These are phyloP conservation scores for Mycena indigotica DNA, from an alignment of 768 basidiomycete genomes.

Conservation along the genomic window DNA sequence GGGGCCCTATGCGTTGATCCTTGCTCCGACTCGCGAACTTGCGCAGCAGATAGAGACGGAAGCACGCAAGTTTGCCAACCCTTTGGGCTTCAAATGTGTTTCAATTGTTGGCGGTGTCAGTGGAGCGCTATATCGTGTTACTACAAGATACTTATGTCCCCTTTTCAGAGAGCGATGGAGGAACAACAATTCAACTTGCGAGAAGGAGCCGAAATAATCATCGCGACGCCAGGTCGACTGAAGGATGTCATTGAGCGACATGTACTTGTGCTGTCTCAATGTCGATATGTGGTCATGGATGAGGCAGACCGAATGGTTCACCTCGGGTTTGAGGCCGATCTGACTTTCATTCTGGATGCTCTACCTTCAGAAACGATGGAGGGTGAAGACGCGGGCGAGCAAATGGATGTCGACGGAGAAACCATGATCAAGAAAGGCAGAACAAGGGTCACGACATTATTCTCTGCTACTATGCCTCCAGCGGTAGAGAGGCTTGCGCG, in stretches of 20 bases:
- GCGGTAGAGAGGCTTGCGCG: slow-evolving; percentile 93
- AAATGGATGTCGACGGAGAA: slow-evolving; percentile 78
- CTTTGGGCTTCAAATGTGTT: slow-evolving; percentile 90
- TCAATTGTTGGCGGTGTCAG: slow-evolving; percentile 97
- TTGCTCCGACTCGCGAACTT: slow-evolving; percentile 97
- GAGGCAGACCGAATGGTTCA: slow-evolving; percentile 99
- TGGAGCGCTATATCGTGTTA: slow-evolving; percentile 23
- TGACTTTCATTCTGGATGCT: slow-evolving; percentile 93
- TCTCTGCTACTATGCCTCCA: slow-evolving; percentile 98
- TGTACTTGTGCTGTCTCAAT: slow-evolving; percentile 94
- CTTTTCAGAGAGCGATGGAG: slow-evolving; percentile 79
- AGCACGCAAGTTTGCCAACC: slow-evolving; percentile 86
- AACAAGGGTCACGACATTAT: slow-evolving; percentile 91
- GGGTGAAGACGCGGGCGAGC: slow-evolving; percentile 75
- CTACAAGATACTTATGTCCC: slow-evolving; percentile 3
- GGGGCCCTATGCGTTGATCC: slow-evolving; percentile 90
- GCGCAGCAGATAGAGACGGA: slow-evolving; percentile 97
- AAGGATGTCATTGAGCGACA: slow-evolving; percentile 97
- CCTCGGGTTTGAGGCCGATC: slow-evolving; percentile 92
- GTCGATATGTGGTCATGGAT: slow-evolving; percentile 99
- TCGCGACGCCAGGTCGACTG: slow-evolving; percentile 96
- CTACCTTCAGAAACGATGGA: slow-evolving; percentile 86
- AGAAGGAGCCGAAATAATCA: slow-evolving; percentile 98
- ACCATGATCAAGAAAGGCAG: slow-evolving; percentile 72
- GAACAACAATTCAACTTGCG: slow-evolving; percentile 97